Base-by-base conservation (phyloP, 2,329 filamentous ascomycete genomes). In the Pestalotiopsis sp. region DNA sequence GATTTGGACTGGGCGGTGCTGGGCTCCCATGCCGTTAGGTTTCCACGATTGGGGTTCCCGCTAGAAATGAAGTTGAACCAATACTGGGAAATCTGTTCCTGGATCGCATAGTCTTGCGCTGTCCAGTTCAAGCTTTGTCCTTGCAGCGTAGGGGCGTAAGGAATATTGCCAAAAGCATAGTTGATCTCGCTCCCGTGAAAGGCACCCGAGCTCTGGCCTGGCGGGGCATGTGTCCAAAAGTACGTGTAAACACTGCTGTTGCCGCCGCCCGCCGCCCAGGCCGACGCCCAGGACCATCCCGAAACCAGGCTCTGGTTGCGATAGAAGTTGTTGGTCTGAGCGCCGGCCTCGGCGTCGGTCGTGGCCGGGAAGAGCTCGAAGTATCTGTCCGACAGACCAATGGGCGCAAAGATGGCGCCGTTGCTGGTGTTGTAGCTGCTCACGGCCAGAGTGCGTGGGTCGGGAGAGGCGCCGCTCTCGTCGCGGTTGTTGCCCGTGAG, bases 151-250 rank as follows among this genome's bases (percentile, higher is more conserved):
- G 57, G 23, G 4, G 36, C 41, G 20, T 64, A 69, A 1, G 77
- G 75, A 14, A 79, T 72, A 64, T 77, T 79, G 70, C 77, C 76
- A 52, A 80, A 74, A 11, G 73, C 73, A 31, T 79, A 79, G 69
- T 74, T 77, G 31, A 80, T 71, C 70, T 77, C 76, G 9, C 72
- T 71, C 36, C 75, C 75, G 63, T 78, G 77, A 67, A 76, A 78
- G 11, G 76, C 75, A 17, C 76, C 76, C 4, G 14, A 52, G 25
- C 70, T 66, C 64, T 75, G 71, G 11, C 65, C 66, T 20, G 77
- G 73, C 3, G 78, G 77, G 2, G 76, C 69, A 56, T 75, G 76
- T 4, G 73, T 74, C 72, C 74, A 80, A 68, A 71, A 77, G 67
- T 79, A 80, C 0, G 72, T 74, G 66, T 74, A 79, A 45, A 78